Evolutionary conservation across 2,329 filamentous ascomycete genomes (phyloP).

Genomic region (Knufia fluminis): DNA sequence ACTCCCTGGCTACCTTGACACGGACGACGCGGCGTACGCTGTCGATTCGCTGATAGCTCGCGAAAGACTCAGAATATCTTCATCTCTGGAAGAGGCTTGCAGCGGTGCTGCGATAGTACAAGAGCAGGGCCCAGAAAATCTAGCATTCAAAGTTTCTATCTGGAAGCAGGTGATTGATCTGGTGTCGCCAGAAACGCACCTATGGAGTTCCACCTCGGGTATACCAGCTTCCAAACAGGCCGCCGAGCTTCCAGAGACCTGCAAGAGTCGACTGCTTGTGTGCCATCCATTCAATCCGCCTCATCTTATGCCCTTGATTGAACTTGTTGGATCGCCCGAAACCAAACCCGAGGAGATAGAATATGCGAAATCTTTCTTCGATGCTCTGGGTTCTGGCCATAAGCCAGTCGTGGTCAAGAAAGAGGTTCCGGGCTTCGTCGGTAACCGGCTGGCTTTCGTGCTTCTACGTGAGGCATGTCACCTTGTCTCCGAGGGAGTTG

Average conservation of each 20-base stretch:
- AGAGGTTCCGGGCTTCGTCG: constrained; percentile 68
- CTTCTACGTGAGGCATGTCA: constrained; percentile 47
- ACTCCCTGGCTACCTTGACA: constrained; percentile 37
- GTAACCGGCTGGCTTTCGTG: constrained; percentile 50
- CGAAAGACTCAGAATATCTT: constrained; percentile 30
- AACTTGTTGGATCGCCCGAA: constrained; percentile 44
- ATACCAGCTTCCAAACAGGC: constrained; percentile 46
- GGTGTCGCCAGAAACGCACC: constrained; percentile 36
- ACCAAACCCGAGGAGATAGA: constrained; percentile 33
- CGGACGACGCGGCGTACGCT: constrained; percentile 5
- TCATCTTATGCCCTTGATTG: constrained; percentile 52
- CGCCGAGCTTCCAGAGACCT: constrained; percentile 31
- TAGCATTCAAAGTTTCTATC: constrained; percentile 41
- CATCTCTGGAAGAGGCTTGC: constrained; percentile 34
- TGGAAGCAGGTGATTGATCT: constrained; percentile 44
- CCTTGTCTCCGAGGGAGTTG: constrained; percentile 46
- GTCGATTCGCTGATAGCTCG: constrained; percentile 23
- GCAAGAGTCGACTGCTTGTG: constrained; percentile 39
- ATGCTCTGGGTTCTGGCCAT: constrained; percentile 93
- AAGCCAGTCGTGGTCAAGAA: constrained; percentile 94
- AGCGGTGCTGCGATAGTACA: constrained; percentile 44
- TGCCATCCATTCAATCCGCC: constrained; percentile 56
- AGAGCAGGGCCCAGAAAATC: constrained; percentile 50
- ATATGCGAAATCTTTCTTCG: constrained; percentile 56
- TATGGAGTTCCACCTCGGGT: constrained; percentile 52